These are phyloP conservation scores for Leishmania lainsoni DNA, from an alignment of 208 protist species.

Conservation along the genomic window DNA sequence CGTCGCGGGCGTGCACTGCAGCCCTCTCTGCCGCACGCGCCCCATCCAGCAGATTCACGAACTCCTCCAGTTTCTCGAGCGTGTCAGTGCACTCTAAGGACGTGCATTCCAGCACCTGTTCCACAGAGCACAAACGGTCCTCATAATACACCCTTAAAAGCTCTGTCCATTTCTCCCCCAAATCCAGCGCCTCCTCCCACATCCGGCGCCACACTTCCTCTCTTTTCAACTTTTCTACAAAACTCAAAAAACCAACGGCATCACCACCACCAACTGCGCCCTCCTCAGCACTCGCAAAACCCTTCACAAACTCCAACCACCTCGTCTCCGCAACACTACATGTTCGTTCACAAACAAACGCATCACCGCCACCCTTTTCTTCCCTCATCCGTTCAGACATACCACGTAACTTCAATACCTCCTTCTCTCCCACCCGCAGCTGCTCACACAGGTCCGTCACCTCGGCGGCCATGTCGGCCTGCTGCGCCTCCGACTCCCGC, in stretches of 20 bases:
- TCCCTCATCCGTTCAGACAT: too few species aligned
- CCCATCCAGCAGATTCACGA: conserved; percentile 58
- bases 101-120: conserved; percentile 38
- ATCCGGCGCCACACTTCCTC: conserved; percentile 7
- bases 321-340: too few species aligned
- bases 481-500: too few species aligned
- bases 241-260: not conserved
- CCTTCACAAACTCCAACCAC: too few species aligned
- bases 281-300: too few species aligned
- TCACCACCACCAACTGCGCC: not conserved
- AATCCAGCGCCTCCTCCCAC: conserved; percentile 1
- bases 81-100: conserved; percentile 38
- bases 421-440: not conserved
- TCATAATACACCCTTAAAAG: conserved; percentile 15
- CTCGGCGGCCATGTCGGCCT: too few species aligned
- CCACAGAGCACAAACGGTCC: conserved; percentile 36
- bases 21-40: conserved; percentile 53
- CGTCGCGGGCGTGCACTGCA: conserved; percentile 38
- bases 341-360: not conserved
- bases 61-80: conserved; percentile 72
- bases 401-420: conserved; percentile 45
- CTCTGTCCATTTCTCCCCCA: not conserved
- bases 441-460: too few species aligned
- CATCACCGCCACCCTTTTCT: not conserved
- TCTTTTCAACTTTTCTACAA: not conserved